phyloP scores from a whole-genome alignment of 1,139 yeast genomes.

The Hemisphaericaspora lyxosophila region DNA sequence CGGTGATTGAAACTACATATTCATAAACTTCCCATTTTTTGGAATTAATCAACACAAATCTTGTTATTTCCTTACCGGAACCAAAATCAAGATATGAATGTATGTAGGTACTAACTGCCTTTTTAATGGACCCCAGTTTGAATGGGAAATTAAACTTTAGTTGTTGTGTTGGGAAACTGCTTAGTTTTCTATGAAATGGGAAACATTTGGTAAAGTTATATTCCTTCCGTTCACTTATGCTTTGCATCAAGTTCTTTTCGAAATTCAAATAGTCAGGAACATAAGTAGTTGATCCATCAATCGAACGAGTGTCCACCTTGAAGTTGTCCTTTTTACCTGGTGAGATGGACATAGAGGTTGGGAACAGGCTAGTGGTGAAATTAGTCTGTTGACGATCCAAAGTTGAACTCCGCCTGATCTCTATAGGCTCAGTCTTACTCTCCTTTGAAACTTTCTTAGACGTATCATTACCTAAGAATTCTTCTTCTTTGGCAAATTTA shows the following conservation, averaged over 20 bases:
- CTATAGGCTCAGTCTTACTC: constrained; percentile 16
- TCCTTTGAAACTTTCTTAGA: constrained; percentile 2
- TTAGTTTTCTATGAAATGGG: constrained; percentile 73
- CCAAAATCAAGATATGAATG: constrained; percentile 39
- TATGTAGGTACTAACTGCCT: constrained; percentile 62
- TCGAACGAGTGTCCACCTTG: constrained; percentile 5
- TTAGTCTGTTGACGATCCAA: constrained; percentile 3
- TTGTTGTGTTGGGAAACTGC: constrained; percentile 65
- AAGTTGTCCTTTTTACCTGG: constrained; percentile 13
- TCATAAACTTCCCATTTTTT: constrained; percentile 72
- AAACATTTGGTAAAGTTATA: constrained; percentile 73
- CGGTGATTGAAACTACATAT: constrained; percentile 27
- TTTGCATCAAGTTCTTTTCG: constrained; percentile 25
- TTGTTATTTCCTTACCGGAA: constrained; percentile 49
- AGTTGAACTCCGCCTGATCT: constrained; percentile 11
- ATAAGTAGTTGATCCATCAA: background rate
- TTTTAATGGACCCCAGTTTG: constrained; percentile 38
- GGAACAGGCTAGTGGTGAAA: constrained; percentile 2
- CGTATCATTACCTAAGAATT: constrained; percentile 8
- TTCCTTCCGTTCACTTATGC: constrained; percentile 51
- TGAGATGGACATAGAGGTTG: constrained; percentile 16
- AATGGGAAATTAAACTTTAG: constrained; percentile 45
- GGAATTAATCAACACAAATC: constrained; percentile 64
- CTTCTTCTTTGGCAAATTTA: constrained; percentile 44
- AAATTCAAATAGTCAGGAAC: constrained; percentile 11